phyloP scores from a whole-genome alignment of 2,329 filamentous ascomycete genomes.

The Geosmithia putterillii region DNA sequence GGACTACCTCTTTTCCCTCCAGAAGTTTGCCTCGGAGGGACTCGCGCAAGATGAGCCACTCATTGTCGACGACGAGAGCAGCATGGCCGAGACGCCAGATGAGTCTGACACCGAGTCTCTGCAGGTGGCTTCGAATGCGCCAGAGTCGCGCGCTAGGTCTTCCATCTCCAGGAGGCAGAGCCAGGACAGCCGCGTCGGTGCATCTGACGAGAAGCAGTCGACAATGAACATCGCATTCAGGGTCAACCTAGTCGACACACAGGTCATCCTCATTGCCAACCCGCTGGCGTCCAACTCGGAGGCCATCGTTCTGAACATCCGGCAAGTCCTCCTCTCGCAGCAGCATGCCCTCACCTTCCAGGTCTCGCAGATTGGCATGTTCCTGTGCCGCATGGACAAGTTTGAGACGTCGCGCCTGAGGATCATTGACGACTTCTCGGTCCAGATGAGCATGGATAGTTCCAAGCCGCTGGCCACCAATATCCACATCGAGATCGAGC shows the following conservation, averaged over 20 bases:
- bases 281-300: conserved; percentile 83
- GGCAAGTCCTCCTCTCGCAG: conserved; percentile 83
- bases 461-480: conserved; percentile 53
- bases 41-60: conserved; percentile 47
- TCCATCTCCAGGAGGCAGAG: conserved; percentile 13
- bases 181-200: conserved; percentile 2
- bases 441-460: conserved; percentile 77
- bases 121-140: conserved; percentile 29
- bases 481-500: conserved; percentile 81
- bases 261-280: conserved; percentile 93
- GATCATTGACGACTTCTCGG: conserved; percentile 92
- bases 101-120: conserved; percentile 48
- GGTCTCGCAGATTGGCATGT: conserved; percentile 93
- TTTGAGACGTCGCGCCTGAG: conserved; percentile 84
- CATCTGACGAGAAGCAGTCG: conserved; percentile 8
- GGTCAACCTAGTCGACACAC: conserved; percentile 89
- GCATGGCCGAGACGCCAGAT: conserved; percentile 42
- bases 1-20: conserved; percentile 86
- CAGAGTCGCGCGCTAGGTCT: conserved; percentile 16
- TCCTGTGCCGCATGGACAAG: conserved; percentile 93
- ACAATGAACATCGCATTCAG: conserved; percentile 72
- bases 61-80: conserved; percentile 28
- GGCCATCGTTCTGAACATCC: conserved; percentile 87
- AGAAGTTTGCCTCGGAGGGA: conserved; percentile 67
- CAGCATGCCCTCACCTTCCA: conserved; percentile 92